phyloP scores from a whole-genome alignment of 2,329 filamentous ascomycete genomes.

The Neopestalotiopsis sp. region DNA sequence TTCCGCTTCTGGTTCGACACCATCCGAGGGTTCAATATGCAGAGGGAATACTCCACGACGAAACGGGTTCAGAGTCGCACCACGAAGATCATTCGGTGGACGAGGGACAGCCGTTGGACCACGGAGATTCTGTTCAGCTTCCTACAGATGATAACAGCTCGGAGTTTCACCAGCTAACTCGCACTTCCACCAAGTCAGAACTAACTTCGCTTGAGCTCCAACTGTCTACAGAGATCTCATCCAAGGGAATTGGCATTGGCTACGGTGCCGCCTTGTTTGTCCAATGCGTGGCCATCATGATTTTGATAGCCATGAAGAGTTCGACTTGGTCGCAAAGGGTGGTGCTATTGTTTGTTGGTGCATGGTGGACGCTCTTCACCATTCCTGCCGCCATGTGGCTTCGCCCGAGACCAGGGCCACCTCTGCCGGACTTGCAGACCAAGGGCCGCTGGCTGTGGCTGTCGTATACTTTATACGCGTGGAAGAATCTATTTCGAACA shows the following conservation, averaged over 20 bases:
- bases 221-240: constrained; percentile 88
- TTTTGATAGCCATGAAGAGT: constrained; percentile 75
- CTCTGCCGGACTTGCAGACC: constrained; percentile 57
- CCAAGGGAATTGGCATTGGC: constrained; percentile 90
- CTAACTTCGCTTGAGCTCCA: constrained; percentile 71
- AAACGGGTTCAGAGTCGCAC: constrained; percentile 36
- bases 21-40: constrained; percentile 62
- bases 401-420: constrained; percentile 85
- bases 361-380: constrained; percentile 94
- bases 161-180: constrained; percentile 40
- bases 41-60: constrained; percentile 34
- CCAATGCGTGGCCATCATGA: constrained; percentile 79
- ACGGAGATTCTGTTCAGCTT: constrained; percentile 55
- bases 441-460: constrained; percentile 57
- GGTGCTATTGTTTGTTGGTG: constrained; percentile 83
- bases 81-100: constrained; percentile 34
- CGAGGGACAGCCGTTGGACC: constrained; percentile 35
- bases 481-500: constrained; percentile 85
- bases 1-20: constrained; percentile 87
- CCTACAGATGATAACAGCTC: constrained; percentile 34
- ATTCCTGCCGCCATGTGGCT: constrained; percentile 89
- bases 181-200: constrained; percentile 49
- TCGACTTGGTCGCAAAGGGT: constrained; percentile 86
- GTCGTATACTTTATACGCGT: constrained; percentile 80
- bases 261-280: constrained; percentile 87